Percentiles rank a stretch among this genome's conserved stretches.
Evolutionary conservation across 495 filamentous ascomycete genomes (phyloP).

Genomic region (Aspergillus steynii): DNA sequence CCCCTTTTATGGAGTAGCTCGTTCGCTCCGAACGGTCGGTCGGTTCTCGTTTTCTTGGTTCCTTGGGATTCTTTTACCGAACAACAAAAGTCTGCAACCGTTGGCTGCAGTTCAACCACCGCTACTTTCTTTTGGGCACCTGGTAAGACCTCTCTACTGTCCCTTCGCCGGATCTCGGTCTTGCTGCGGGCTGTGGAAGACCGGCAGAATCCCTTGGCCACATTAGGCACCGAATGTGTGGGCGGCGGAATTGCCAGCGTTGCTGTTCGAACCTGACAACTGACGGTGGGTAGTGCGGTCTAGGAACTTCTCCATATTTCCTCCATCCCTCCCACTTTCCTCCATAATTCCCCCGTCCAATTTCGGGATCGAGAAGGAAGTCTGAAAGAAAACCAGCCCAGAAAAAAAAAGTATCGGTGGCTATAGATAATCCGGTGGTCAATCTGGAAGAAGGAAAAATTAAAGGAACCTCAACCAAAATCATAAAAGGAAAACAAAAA

Average conservation of each 20-base stretch:
- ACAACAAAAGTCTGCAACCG: not conserved
- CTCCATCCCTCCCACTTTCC: conserved; percentile 8
- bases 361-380: not conserved
- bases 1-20: conserved; percentile 1
- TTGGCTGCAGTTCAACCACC: not conserved
- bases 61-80: not conserved
- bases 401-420: conserved; percentile 5
- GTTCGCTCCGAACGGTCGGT: conserved; percentile 14
- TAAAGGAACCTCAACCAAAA: not conserved
- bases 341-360: conserved; percentile 2
- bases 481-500: conserved; percentile 2
- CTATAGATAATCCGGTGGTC: not conserved
- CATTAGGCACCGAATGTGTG: conserved; percentile 2
- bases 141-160: conserved; percentile 17
- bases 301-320: conserved; percentile 15
- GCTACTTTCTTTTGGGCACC: not conserved
- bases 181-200: conserved; percentile 10
- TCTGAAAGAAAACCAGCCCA: conserved; percentile 1
- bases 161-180: not conserved
- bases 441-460: conserved; percentile 2
- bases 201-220: conserved; percentile 10
- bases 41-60: conserved; percentile 18
- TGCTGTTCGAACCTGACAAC: conserved; percentile 18
- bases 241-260: conserved; percentile 17
- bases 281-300: conserved; percentile 16